Base-by-base conservation (phyloP, 148 eudicot genomes). In the Euryodendron excelsum region DNA sequence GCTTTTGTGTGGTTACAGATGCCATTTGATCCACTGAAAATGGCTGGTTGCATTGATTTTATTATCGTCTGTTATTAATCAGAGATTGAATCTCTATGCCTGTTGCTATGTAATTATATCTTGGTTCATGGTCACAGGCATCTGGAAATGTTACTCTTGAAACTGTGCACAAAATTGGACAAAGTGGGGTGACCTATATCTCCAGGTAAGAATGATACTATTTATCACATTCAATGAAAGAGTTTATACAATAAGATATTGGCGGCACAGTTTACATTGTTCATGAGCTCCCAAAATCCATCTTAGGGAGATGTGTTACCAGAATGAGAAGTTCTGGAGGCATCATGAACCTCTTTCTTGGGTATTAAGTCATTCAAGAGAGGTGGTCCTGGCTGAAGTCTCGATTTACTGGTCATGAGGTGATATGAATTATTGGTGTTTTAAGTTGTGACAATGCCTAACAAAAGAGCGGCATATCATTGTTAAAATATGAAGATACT, bases 121-220 rank as follows among this genome's bases (percentile, higher is more conserved):
- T 48, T 18, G 25, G 7, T 67, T 65, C 45, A 66, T 80, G 68
- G 75, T 78, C 76, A 60, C 93, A 94, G 98, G 98, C 98, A 76
- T 94, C 98, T 79, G 98, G 98, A 88, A 94, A 94, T 85, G 96
- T 94, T 61, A 92, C 95, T 56, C 93, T 91, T 81, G 98, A 94
- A 56, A 89, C 96, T 3, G 94, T 91, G 13, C 89, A 89, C 83
- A 80, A 82, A 82, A 91, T 91, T 78, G 98, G 98, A 71, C 96
- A 93, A 88, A 91, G 92, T 70, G 96, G 98, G 30, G 96, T 93
- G 48, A 90, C 91, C 76, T 93, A 87, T 89, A 90, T 93, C 68
- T 93, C 98, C 21, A 91, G 98, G 98, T 91, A 88, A 80, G 61
- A 55, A 33, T 62, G 33, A 21, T 37, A 31, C 34, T 36, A 11